These are phyloP conservation scores for Trichosporon sp. DNA, from an alignment of 1,284 basidiomycete genomes.

Conservation along the genomic window DNA sequence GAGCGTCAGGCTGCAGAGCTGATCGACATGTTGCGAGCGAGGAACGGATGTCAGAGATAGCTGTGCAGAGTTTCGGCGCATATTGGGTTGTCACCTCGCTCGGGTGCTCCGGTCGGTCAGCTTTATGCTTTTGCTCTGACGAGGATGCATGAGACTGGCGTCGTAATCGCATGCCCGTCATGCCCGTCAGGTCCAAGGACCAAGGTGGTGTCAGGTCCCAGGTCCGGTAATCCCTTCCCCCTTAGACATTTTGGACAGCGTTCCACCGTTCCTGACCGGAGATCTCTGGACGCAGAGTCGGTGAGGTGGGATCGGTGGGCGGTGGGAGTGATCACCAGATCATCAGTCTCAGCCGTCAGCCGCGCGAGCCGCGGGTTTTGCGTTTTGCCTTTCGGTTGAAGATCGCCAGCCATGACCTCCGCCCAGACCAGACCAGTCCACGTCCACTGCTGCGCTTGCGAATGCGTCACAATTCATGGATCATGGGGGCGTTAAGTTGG, in stretches of 20 bases:
- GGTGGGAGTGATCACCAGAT: not conserved
- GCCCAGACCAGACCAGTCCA: not conserved
- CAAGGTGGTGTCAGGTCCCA: not conserved
- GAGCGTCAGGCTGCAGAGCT: no score
- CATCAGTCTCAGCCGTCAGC: slow-evolving; percentile 2
- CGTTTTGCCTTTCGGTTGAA: not conserved
- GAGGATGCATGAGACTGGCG: not conserved
- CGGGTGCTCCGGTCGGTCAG: not conserved
- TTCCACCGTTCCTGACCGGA: not conserved
- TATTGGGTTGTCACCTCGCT: not conserved
- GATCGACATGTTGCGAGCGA: no score
- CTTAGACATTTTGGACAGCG: not conserved
- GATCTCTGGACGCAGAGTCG: not conserved
- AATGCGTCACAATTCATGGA: not conserved
- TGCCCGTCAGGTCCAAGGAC: not conserved
- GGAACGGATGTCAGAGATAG: no score
- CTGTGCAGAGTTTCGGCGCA: no score
- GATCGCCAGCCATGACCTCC: not conserved
- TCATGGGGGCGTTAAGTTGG: no score
- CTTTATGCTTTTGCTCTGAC: no score
- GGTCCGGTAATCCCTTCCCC: not conserved
- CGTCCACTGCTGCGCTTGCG: not conserved
- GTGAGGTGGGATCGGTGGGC: not conserved
- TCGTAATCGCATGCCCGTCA: not conserved
- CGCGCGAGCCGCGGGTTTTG: not conserved